A percentile compares a stretch with the other conserved stretches of the same genome.
Evolutionary conservation across 2,329 filamentous ascomycete genomes (phyloP).

Genomic region (Proliferodiscus dingleyae): DNA sequence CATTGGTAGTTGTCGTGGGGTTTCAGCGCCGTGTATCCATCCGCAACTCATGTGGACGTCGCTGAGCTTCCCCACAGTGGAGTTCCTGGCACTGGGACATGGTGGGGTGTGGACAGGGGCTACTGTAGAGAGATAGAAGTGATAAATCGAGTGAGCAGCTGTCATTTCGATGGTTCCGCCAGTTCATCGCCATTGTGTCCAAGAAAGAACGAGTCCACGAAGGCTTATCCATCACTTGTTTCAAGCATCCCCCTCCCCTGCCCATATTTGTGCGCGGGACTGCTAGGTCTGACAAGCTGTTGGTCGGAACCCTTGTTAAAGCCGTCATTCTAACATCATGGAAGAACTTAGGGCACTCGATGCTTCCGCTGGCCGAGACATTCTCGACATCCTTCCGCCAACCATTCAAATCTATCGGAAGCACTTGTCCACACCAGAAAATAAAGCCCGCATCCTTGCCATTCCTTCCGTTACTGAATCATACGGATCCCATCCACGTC

Average conservation of each 20-base stretch:
- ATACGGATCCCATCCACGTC: constrained; percentile 28
- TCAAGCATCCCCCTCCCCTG: neutral
- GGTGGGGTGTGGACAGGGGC: neutral
- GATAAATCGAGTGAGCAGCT: neutral
- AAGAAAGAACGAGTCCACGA: too few relatives aligned
- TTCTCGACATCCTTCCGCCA: constrained; percentile 16
- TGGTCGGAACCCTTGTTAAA: too few relatives aligned
- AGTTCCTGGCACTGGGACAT: neutral
- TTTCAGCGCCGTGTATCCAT: neutral
- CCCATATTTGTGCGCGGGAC: too few relatives aligned
- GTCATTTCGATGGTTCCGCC: neutral
- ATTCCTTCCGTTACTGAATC: constrained; percentile 15
- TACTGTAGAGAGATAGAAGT: neutral
- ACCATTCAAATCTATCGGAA: constrained; percentile 22
- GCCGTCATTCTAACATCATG: constrained; percentile 10
- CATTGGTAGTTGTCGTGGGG: neutral
- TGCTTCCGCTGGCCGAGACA: constrained; percentile 13
- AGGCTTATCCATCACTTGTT: neutral
- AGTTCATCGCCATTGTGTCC: neutral
- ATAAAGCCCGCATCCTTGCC: constrained; percentile 23
- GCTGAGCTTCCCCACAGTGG: neutral
- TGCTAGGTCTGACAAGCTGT: too few relatives aligned
- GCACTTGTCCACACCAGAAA: constrained; percentile 19
- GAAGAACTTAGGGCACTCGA: constrained; percentile 20
- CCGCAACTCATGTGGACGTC: neutral